Evolutionary conservation across 768 basidiomycete species (phyloP).

Genomic region (Phanerochaete carnosa): DNA sequence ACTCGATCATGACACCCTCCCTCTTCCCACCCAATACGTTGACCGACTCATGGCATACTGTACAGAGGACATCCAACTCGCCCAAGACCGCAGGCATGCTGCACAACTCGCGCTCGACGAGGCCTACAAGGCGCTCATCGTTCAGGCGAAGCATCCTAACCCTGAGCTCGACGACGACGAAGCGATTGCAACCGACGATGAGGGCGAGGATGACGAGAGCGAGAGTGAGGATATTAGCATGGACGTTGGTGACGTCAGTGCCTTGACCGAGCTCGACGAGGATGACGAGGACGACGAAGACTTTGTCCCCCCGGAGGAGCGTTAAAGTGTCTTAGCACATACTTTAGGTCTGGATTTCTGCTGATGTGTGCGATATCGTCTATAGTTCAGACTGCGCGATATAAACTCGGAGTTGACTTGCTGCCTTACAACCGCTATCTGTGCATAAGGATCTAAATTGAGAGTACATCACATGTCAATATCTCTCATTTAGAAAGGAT

Average conservation of each 20-base stretch:
- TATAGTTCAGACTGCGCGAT: too few relatives aligned
- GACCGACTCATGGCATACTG: not conserved
- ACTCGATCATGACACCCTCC: not conserved
- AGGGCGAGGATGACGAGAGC: not conserved
- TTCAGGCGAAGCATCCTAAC: not conserved
- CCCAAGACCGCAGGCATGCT: not conserved
- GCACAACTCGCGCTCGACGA: not conserved
- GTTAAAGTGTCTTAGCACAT: not conserved
- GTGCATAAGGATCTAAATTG: too few relatives aligned
- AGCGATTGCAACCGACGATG: conserved; percentile 1
- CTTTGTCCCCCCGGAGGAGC: not conserved
- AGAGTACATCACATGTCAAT: too few relatives aligned
- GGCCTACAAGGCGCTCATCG: not conserved
- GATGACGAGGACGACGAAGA: conserved; percentile 2
- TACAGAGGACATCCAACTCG: not conserved
- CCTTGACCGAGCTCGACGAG: not conserved
- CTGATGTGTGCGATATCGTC: too few relatives aligned
- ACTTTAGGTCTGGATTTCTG: not conserved
- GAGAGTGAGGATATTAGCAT: not conserved
- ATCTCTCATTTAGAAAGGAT: too few relatives aligned
- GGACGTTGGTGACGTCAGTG: not conserved
- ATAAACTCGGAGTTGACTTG: too few relatives aligned
- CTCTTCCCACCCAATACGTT: not conserved
- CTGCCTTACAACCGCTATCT: too few relatives aligned
- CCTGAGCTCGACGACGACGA: conserved; percentile 2